A percentile compares a stretch with the other conserved stretches of the same genome.
These are phyloP conservation scores for Melocanna baccifera DNA, from an alignment of 176 grass and related monocot species.

Conservation along the genomic window DNA sequence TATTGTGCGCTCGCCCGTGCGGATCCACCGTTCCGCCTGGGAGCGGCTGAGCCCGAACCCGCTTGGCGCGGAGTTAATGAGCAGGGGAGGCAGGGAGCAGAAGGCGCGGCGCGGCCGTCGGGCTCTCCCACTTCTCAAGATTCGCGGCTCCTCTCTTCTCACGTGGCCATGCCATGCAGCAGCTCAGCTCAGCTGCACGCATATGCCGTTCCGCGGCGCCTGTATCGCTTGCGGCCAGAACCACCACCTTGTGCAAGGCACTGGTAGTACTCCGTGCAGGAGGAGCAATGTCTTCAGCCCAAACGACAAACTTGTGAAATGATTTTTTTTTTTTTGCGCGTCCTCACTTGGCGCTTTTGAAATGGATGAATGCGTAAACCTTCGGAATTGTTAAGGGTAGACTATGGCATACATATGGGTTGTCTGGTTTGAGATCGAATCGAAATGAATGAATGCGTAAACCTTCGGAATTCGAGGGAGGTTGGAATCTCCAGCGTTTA, in stretches of 20 bases:
- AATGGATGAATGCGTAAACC: not conserved
- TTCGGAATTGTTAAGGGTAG: not conserved
- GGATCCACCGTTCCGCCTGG: not conserved
- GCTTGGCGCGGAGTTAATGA: not conserved
- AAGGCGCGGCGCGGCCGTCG: constrained; percentile 24
- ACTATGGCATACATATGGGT: not conserved
- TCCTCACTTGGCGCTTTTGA: not conserved
- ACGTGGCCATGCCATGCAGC: not conserved
- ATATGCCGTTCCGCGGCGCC: too few relatives aligned
- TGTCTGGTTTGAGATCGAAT: not conserved
- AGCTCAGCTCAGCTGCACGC: too few relatives aligned
- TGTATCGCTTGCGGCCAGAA: too few relatives aligned
- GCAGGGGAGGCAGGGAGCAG: constrained; percentile 23
- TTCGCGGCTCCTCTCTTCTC: constrained; percentile 39
- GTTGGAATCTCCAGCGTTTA: not conserved
- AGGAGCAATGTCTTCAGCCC: too few relatives aligned
- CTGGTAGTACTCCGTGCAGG: too few relatives aligned
- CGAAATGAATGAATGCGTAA: too few relatives aligned
- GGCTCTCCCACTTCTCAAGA: constrained; percentile 49
- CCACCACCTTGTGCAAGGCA: not conserved
- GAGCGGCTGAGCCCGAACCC: not conserved
- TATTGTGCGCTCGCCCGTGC: not conserved
- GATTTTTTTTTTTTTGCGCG: not conserved
- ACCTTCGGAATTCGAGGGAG: too few relatives aligned
- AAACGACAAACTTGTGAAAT: not conserved